A percentile compares a stretch with the other conserved stretches of the same genome.
Evolutionary conservation across 2,329 filamentous ascomycete species (phyloP).

Genomic region (Cladophialophora exuberans): DNA sequence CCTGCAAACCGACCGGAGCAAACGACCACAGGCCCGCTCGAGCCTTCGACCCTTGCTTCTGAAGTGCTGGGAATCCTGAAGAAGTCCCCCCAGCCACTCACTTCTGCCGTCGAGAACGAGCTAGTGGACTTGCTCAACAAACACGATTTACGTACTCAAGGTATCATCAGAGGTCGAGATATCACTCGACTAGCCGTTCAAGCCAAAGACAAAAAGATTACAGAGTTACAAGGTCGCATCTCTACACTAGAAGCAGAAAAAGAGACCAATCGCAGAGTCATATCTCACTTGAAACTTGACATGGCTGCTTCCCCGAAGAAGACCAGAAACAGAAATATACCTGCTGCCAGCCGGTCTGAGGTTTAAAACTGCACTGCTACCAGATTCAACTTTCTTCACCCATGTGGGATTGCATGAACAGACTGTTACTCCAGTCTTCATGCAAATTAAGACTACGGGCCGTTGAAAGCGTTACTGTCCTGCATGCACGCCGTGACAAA

Average conservation of each 20-base stretch:
- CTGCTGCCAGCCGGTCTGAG: conserved; percentile 17
- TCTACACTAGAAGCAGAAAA: conserved; percentile 58
- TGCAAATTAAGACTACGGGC: no score
- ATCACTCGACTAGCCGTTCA: conserved; percentile 65
- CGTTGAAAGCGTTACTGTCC: no score
- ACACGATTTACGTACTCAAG: conserved; percentile 62
- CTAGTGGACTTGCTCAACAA: conserved; percentile 53
- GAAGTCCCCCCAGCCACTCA: conserved; percentile 38
- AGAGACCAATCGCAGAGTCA: conserved; percentile 55
- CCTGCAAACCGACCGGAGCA: conserved; percentile 14
- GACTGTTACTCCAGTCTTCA: no score
- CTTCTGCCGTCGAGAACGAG: conserved; percentile 40
- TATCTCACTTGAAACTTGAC: conserved; percentile 42
- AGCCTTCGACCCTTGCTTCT: conserved; percentile 36
- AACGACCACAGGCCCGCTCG: conserved; percentile 21
- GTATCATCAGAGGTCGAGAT: conserved; percentile 67
- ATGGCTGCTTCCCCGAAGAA: conserved; percentile 33
- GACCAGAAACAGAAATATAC: conserved; percentile 2
- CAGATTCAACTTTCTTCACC: no score
- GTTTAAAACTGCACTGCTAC: conserved; percentile 10
- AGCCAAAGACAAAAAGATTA: conserved; percentile 66
- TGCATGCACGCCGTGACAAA: no score
- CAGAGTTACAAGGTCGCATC: conserved; percentile 69
- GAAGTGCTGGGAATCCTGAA: conserved; percentile 39
- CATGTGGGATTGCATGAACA: no score